Base-by-base conservation (phyloP, 2,329 filamentous ascomycete species). In the Colletotrichum acutatum region DNA sequence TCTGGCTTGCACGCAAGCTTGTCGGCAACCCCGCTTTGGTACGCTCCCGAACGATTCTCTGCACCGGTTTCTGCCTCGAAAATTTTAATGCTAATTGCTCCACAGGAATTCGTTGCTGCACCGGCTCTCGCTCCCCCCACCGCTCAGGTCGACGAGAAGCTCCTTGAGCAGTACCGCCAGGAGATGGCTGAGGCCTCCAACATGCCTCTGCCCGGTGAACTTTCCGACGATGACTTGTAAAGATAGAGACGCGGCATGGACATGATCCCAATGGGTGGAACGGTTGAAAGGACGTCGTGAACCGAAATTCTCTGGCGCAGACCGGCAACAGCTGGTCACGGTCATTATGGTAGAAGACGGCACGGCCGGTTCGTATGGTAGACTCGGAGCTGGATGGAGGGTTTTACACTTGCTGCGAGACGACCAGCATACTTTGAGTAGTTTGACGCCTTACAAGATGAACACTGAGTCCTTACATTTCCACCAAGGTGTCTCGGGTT, bases 1-100 rank as follows among this genome's bases (percentile, higher is more conserved):
- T 98, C 80, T 98, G 97, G 97, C 93, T 99, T 80, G 96, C 95
- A 79, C 93, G 97, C 86, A 99, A 99, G 92, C 92, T 99, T 72
- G 95, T 98, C 80, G 97, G 96, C 86, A 98, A 98, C 90, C 89
- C 94, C 81, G 85, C 87, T 82, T 87, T 98, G 84, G 94, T 97
- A 87, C 79, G 93, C 86, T 67, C 16, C 49, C n/a, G 22, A 53
- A 74, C n/a, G 30, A 32, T 24, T 6, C 1, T 24, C 19, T 68
- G 32, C 69, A 59, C 56, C 32, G 11, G 26, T 11, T 46, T n/a
- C 61, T 30, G 16, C 37, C 30, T 46, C 26, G 8, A 34, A 60
- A 19, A 14, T 52, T 46, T n/a, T 32, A 4, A 62, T 72, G 56
- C 80, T 83, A 78, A 84, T 78, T 68, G 66, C 58, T 30, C 24